Conservation (phyloP, 179 eudicot species). For the Beta lomatogona region DNA sequence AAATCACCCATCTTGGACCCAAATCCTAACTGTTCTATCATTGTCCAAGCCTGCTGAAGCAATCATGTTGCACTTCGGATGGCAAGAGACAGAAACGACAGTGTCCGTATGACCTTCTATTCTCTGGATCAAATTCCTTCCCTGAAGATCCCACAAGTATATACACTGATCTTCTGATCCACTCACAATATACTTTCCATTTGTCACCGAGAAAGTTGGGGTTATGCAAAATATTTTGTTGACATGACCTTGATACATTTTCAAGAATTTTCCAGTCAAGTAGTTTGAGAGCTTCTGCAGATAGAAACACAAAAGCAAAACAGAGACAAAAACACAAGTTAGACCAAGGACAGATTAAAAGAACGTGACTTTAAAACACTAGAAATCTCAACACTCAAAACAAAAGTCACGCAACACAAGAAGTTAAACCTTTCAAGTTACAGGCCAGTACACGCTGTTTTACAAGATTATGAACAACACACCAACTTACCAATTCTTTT, state of each 20-base stretch:
- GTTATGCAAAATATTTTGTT: slow-evolving; percentile 67
- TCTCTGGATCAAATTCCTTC: slow-evolving; percentile 73
- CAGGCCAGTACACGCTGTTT: neutral
- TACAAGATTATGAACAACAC: neutral
- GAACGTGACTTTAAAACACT: too few relatives aligned
- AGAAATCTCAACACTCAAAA: too few relatives aligned
- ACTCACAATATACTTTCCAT: slow-evolving; percentile 82
- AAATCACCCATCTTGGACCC: slow-evolving; percentile 64
- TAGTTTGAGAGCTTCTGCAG: slow-evolving; percentile 89
- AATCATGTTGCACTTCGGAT: slow-evolving; percentile 73
- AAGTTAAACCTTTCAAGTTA: neutral
- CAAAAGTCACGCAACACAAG: neutral
- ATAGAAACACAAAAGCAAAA: slow-evolving; percentile 1
- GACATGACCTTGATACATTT: slow-evolving; percentile 65
- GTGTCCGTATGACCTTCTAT: slow-evolving; percentile 92
- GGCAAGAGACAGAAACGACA: slow-evolving; percentile 81
- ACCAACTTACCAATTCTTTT: too few relatives aligned
- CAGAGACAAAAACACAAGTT: too few relatives aligned
- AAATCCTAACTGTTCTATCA: slow-evolving; percentile 76
- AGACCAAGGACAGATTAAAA: too few relatives aligned
- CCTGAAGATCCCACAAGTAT: slow-evolving; percentile 90
- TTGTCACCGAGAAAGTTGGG: slow-evolving; percentile 81
- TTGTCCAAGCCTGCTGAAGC: slow-evolving; percentile 83
- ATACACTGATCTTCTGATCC: slow-evolving; percentile 91
- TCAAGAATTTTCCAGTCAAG: slow-evolving; percentile 71